These are phyloP conservation scores for Aechmea fasciata DNA, from an alignment of 176 grass and related monocot genomes.

Conservation along the genomic window DNA sequence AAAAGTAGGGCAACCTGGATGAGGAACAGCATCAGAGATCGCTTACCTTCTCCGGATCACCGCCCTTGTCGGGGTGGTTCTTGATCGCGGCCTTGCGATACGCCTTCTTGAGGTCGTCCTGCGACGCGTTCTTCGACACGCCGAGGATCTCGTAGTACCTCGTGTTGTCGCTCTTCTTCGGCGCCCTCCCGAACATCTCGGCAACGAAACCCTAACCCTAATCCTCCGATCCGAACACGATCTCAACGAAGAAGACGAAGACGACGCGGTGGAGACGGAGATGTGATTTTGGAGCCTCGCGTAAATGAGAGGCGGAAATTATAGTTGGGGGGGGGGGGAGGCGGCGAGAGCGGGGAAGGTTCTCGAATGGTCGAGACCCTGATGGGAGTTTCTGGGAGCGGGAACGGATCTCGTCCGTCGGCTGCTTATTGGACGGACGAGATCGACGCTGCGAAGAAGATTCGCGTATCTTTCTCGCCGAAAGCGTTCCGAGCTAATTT, in stretches of 20 bases:
- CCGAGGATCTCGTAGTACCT: constrained; percentile 21
- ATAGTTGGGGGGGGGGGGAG: no score
- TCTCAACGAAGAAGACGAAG: background rate
- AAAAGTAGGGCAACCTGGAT: background rate
- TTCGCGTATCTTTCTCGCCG: no score
- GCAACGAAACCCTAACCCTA: constrained; percentile 2
- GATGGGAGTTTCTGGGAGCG: no score
- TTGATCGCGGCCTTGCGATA: constrained; percentile 21
- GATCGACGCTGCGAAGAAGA: no score
- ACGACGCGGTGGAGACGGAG: background rate
- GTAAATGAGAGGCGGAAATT: no score
- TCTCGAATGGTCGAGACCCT: no score
- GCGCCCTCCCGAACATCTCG: constrained; percentile 16
- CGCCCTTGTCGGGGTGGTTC: constrained; percentile 21
- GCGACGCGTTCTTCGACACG: constrained; percentile 19
- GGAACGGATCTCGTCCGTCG: no score
- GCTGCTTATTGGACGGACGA: no score
- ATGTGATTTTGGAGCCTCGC: no score
- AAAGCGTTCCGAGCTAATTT: no score
- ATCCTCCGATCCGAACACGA: constrained; percentile 2
- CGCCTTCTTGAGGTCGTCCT: constrained; percentile 21
- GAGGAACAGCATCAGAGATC: background rate
- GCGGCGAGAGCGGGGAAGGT: no score
- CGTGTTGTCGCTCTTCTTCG: constrained; percentile 18
- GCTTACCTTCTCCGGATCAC: constrained; percentile 20